These are phyloP conservation scores for Kwoniella heveanensis DNA, from an alignment of 768 basidiomycete species.

Conservation along the genomic window DNA sequence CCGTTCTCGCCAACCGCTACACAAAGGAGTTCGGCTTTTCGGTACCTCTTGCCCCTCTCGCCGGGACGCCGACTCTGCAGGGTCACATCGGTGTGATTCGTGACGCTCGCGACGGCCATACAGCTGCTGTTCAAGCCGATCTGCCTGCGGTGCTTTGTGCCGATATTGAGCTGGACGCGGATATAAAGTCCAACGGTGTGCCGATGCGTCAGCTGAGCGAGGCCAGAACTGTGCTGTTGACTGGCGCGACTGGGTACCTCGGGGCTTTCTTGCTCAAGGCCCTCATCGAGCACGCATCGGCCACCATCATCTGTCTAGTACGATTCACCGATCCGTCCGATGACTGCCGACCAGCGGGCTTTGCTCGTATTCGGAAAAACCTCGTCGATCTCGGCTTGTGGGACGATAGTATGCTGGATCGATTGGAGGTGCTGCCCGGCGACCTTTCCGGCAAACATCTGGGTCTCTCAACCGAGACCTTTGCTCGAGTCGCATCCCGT, in stretches of 20 bases:
- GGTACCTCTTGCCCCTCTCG: slow-evolving; percentile 25
- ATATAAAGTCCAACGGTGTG: slow-evolving; percentile 16
- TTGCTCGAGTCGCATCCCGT: slow-evolving; percentile 11
- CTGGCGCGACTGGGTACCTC: slow-evolving; percentile 21
- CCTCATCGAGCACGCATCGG: slow-evolving; percentile 18
- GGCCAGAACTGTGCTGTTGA: slow-evolving; percentile 18
- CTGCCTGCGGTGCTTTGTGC: slow-evolving; percentile 19
- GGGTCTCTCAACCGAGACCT: slow-evolving; percentile 19
- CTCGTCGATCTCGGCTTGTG: slow-evolving; percentile 27
- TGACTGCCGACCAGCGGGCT: slow-evolving; percentile 18
- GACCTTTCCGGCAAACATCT: slow-evolving; percentile 19
- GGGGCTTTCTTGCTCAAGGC: slow-evolving; percentile 20
- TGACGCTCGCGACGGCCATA: slow-evolving; percentile 19
- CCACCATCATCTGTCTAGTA: slow-evolving; percentile 20
- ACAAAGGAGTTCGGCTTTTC: slow-evolving; percentile 26
- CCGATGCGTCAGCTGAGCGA: slow-evolving; percentile 14
- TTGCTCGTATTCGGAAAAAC: slow-evolving; percentile 24
- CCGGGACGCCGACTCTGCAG: slow-evolving; percentile 16
- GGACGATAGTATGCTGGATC: slow-evolving; percentile 24
- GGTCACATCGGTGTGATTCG: slow-evolving; percentile 19
- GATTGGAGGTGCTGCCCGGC: slow-evolving; percentile 25
- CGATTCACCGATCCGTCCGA: slow-evolving; percentile 22
- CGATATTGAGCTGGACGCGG: slow-evolving; percentile 16
- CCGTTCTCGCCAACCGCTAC: slow-evolving; percentile 17
- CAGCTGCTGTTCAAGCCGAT: slow-evolving; percentile 21